phyloP scores from a whole-genome alignment of 208 protist species.

The Angomonas ambiguus region DNA sequence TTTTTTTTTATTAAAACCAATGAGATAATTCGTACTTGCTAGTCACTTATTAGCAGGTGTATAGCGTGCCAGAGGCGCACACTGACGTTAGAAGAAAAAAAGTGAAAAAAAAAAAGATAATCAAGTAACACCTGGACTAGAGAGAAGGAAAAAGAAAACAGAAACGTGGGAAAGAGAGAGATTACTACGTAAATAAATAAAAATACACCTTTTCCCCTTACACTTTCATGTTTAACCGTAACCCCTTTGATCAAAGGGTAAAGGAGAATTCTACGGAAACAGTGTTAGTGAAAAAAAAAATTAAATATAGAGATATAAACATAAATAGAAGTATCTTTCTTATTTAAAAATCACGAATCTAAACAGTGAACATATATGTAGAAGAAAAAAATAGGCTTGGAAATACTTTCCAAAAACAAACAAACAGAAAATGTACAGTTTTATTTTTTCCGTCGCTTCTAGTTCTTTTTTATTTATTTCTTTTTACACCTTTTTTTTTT shows the following conservation, averaged over 20 bases:
- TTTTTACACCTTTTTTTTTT: background rate
- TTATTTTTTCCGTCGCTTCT: background rate
- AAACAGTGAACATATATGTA: too few species aligned
- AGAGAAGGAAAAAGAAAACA: background rate
- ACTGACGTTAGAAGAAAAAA: too few species aligned
- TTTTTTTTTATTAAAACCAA: too few species aligned
- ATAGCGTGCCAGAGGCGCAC: too few species aligned
- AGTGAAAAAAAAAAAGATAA: background rate
- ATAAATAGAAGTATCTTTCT: background rate
- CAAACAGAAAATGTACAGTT: background rate
- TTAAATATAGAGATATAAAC: background rate
- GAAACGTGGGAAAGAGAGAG: background rate
- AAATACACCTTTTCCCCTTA: too few species aligned
- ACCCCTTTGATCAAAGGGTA: too few species aligned
- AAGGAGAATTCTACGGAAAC: too few species aligned
- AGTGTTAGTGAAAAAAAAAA: background rate
- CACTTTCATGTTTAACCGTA: too few species aligned
- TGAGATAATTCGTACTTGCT: too few species aligned
- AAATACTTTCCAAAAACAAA: slow-evolving; percentile 18
- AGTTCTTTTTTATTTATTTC: background rate
- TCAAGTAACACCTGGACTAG: background rate
- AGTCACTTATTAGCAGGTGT: too few species aligned
- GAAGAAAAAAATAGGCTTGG: slow-evolving; percentile 21
- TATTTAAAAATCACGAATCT: slow-evolving; percentile 5
- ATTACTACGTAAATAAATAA: too few species aligned